A percentile compares a stretch with the other conserved stretches of the same genome.
Conservation (phyloP, 345 rosid species). For the Lagerstroemia speciosa region DNA sequence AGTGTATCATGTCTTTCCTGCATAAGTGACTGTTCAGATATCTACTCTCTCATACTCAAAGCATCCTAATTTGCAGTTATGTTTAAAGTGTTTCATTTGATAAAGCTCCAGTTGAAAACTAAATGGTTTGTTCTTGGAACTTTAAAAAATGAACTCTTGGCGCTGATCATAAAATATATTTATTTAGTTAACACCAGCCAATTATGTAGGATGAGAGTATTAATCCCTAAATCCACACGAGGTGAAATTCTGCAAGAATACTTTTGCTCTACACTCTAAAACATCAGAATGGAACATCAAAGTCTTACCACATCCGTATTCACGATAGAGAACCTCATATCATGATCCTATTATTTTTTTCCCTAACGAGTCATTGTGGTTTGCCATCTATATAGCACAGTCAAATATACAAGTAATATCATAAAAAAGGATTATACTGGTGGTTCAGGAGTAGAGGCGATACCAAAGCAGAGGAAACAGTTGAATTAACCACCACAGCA, state of each 20-base stretch:
- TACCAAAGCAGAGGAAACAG: conserved; percentile 63
- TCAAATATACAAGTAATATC: not conserved
- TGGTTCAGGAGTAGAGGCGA: not conserved
- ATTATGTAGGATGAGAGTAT: not conserved
- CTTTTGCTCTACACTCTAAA: not conserved
- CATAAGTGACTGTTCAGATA: not conserved
- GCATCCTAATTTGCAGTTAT: not conserved
- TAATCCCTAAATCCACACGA: not conserved
- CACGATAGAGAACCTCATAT: not conserved
- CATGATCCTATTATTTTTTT: not conserved
- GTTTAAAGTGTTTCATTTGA: not conserved
- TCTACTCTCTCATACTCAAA: not conserved
- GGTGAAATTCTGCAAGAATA: not conserved
- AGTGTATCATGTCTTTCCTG: not conserved
- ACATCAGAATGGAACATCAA: not conserved
- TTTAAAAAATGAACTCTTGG: not conserved
- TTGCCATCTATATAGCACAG: not conserved
- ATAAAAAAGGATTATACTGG: not conserved
- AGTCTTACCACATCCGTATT: not conserved
- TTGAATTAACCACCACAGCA: conserved; percentile 83
- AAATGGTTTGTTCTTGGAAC: not conserved
- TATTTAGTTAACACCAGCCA: not conserved
- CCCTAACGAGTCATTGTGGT: not conserved
- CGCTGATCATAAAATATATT: not conserved
- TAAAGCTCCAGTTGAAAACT: not conserved